Evolutionary conservation across 371 early-diverging fungal species (phyloP), one percentile per base, ranked within the genome.

Genomic region (Phascolomyces articulosus): DNA sequence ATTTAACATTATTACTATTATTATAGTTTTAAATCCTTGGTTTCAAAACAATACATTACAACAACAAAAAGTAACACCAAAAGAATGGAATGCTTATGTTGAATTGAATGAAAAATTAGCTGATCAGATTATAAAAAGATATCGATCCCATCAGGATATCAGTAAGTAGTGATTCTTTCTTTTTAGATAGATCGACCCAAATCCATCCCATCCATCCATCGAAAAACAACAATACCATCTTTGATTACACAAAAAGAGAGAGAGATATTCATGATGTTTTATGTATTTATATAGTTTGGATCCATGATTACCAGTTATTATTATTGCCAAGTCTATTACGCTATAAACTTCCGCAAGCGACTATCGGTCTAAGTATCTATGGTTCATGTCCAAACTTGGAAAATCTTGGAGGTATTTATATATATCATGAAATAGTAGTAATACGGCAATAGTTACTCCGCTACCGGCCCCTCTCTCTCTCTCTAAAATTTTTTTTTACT

Each of bases 301-400:
- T 98, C 54, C 96, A 99, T 72, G 99, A 99, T 83, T 99, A 99
- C 74, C 98, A 98, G 71, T 77, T 99, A 60, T 90, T 98, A 89
- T 79, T 98, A 41, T 85, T 98, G 9, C 99, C 99, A 20, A 85
- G 86, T 54, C 86, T 98, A 86, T 64, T 99, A 28, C 86, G 96
- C 55, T 74, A 87, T 65, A 74, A 76, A 48, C 73, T 93, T 7
- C 95, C 94, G 8, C 72, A 82, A 58, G 92, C 96, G 1, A 89
- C 87, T 38, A 93, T 99, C 58, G 99, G 97, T 3, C 92, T 99
- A 67, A 98, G 98, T 75, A 76, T 99, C 40, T 99, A 98, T 76
- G 91, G 95, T 34, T 96, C 97, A 4, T 99, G 99, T 79, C 98
- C 99, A 48, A 21, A 15, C 38, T 40, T 59, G 65, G 65, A 59